These are phyloP conservation scores for Lumnitzera littorea DNA, from an alignment of 345 rosid species.

Conservation along the genomic window DNA sequence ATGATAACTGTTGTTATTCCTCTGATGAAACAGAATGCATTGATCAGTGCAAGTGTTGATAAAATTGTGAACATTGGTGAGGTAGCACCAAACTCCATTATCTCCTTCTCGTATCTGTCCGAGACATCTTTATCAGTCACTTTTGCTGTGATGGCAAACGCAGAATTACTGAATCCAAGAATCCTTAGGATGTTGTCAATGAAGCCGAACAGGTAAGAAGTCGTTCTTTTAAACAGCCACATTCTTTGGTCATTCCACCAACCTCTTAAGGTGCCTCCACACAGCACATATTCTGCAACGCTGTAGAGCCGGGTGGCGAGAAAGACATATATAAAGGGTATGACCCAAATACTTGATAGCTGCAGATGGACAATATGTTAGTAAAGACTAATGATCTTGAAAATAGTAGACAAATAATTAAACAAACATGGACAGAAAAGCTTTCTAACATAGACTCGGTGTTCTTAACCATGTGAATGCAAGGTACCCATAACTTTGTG, in stretches of 20 bases:
- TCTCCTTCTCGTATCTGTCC: slow-evolving; percentile 24
- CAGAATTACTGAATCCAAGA: slow-evolving; percentile 21
- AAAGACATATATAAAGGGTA: slow-evolving; percentile 28
- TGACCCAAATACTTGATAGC: slow-evolving; percentile 32
- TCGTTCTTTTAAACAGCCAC: slow-evolving; percentile 38
- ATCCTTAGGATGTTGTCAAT: slow-evolving; percentile 19
- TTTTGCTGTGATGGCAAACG: slow-evolving; percentile 33
- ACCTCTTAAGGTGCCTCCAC: slow-evolving; percentile 25
- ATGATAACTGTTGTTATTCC: slow-evolving; percentile 13
- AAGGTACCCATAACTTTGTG: too few species aligned
- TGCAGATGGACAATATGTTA: slow-evolving; percentile 1
- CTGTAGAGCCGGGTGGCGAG: slow-evolving; percentile 15
- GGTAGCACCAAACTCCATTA: slow-evolving; percentile 34
- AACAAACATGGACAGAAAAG: too few species aligned
- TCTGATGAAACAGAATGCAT: slow-evolving; percentile 20
- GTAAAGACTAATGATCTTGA: not conserved
- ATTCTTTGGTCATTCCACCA: slow-evolving; percentile 41
- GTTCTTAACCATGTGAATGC: too few species aligned
- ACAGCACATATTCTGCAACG: slow-evolving; percentile 19
- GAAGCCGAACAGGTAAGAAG: slow-evolving; percentile 36
- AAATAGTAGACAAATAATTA: not conserved
- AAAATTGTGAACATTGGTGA: slow-evolving; percentile 38
- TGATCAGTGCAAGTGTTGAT: slow-evolving; percentile 34
- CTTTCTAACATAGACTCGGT: too few species aligned
- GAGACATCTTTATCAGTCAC: slow-evolving; percentile 25